Evolutionary conservation across 176 grass and related monocot species (phyloP).

Genomic region (Paspalum notatum): DNA sequence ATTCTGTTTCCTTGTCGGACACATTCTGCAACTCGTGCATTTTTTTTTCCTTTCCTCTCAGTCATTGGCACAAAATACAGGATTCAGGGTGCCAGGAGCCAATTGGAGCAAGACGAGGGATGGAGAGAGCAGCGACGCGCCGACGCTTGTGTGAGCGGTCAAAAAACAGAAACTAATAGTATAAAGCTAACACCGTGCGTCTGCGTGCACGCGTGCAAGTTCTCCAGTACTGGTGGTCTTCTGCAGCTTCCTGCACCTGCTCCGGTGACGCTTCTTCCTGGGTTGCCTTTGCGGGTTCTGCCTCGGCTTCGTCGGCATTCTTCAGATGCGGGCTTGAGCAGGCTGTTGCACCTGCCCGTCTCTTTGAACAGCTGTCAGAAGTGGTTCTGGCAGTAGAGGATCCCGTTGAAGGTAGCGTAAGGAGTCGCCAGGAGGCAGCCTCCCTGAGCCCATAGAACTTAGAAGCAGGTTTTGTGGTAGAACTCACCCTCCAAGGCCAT

Average conservation of each 20-base stretch:
- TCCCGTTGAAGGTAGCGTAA: conserved; percentile 62
- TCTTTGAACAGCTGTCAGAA: conserved; percentile 88
- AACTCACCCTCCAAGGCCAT: conserved; percentile 59
- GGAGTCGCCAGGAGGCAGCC: conserved; percentile 63
- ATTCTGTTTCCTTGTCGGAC: background rate
- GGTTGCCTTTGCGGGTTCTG: no score
- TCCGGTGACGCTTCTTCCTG: no score
- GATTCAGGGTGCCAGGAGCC: background rate
- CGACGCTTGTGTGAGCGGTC: no score
- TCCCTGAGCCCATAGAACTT: conserved; percentile 39
- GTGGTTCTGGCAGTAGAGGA: conserved; percentile 80
- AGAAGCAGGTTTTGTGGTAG: conserved; percentile 81
- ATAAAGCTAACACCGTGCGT: no score
- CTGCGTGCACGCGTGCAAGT: no score
- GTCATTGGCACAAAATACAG: background rate
- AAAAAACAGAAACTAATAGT: no score
- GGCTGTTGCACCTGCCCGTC: conserved; percentile 70
- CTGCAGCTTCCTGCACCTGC: no score
- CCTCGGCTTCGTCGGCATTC: no score
- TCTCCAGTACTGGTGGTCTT: no score
- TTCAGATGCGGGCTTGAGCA: conserved; percentile 28
- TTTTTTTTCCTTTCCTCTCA: no score
- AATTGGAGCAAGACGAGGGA: no score
- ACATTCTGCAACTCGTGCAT: background rate
- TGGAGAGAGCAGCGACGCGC: no score